Conservation (phyloP, 225 moss, liverwort and hornwort genomes). For the Polytrichum formosum region DNA sequence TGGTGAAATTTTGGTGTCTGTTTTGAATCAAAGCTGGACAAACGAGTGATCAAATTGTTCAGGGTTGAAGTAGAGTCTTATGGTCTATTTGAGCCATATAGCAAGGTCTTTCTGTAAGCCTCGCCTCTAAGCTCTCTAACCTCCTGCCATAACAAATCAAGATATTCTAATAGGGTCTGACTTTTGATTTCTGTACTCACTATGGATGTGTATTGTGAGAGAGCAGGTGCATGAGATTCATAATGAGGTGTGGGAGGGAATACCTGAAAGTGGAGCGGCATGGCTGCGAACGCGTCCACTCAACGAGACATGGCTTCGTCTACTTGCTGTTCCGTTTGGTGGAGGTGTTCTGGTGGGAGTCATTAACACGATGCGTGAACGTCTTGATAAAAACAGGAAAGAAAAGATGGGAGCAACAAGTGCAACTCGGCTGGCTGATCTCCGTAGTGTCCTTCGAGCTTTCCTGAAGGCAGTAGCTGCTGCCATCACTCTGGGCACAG, state of each 20-base stretch:
- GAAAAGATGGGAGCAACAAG: slow-evolving; percentile 20
- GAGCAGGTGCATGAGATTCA: slow-evolving; percentile 76
- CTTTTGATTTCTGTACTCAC: background rate
- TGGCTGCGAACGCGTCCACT: slow-evolving; percentile 79
- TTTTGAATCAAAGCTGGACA: no score
- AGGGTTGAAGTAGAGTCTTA: background rate
- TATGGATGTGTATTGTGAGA: background rate
- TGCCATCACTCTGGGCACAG: slow-evolving; percentile 84
- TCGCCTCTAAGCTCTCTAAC: background rate
- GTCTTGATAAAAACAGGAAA: slow-evolving; percentile 27
- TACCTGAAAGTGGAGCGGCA: slow-evolving; percentile 68
- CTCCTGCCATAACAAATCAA: background rate
- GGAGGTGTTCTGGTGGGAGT: slow-evolving; percentile 83
- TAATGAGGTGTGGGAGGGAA: slow-evolving; percentile 69
- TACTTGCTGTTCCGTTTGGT: slow-evolving; percentile 72
- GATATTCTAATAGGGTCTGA: background rate
- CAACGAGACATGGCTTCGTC: slow-evolving; percentile 62
- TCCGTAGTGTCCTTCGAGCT: slow-evolving; percentile 60
- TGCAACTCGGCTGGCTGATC: slow-evolving; percentile 24
- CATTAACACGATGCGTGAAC: slow-evolving; percentile 66
- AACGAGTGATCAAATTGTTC: no score
- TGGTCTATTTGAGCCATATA: background rate
- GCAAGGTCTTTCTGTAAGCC: background rate
- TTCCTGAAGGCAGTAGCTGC: slow-evolving; percentile 79
- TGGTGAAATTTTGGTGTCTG: no score